These are phyloP conservation scores for Bretschneidera sinensis DNA, from an alignment of 345 rosid species.

Conservation along the genomic window DNA sequence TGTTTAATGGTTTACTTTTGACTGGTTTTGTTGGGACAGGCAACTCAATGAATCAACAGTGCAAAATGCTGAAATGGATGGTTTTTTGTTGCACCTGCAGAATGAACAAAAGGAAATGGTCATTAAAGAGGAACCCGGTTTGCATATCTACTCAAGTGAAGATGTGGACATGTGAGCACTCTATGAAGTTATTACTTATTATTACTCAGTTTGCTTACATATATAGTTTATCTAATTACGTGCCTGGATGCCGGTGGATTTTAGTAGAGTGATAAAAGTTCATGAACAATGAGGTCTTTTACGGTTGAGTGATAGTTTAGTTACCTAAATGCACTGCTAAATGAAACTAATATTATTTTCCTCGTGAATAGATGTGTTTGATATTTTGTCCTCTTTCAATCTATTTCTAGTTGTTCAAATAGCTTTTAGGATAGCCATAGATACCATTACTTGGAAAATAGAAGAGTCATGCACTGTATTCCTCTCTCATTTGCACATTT, in stretches of 20 bases:
- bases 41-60: constrained; percentile 52
- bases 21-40: constrained; percentile 36
- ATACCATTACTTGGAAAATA: background rate
- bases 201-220: background rate
- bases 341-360: background rate
- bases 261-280: background rate
- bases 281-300: background rate
- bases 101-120: constrained; percentile 64
- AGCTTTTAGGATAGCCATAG: background rate
- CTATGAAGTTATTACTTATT: constrained; percentile 2
- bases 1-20: background rate
- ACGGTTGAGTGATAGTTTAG: too few species aligned
- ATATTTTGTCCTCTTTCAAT: background rate
- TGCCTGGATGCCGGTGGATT: background rate
- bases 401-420: background rate
- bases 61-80: constrained; percentile 72
- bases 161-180: constrained; percentile 83
- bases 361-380: background rate
- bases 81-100: constrained; percentile 74
- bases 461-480: background rate
- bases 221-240: background rate
- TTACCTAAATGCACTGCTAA: background rate
- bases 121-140: constrained; percentile 53
- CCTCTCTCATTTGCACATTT: too few species aligned
- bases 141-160: constrained; percentile 75